These are phyloP conservation scores for Cutaneotrichosporon dermatis DNA, from an alignment of 1,284 basidiomycete genomes.

Conservation along the genomic window DNA sequence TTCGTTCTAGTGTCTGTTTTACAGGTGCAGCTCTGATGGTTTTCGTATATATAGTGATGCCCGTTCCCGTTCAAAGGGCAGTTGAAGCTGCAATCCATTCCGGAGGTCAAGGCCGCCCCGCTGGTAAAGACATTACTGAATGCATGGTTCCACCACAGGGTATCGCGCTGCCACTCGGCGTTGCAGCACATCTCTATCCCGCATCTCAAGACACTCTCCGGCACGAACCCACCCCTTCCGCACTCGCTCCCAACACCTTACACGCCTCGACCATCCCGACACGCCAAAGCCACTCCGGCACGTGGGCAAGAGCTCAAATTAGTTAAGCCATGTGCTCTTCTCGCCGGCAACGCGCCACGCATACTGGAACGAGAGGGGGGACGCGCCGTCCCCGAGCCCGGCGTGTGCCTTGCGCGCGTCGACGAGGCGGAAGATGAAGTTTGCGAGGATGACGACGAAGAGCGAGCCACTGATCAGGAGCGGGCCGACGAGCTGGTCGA, in stretches of 20 bases:
- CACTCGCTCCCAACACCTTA: too few species aligned
- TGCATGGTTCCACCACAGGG: too few species aligned
- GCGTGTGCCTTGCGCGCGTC: constrained; percentile 29
- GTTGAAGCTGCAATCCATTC: too few species aligned
- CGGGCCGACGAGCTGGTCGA: constrained; percentile 77
- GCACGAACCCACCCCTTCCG: too few species aligned
- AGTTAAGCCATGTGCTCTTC: constrained; percentile 23
- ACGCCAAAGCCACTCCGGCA: too few species aligned
- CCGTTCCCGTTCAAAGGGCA: too few species aligned
- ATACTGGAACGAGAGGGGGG: constrained; percentile 32
- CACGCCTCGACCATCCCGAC: neutral
- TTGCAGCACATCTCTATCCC: too few species aligned
- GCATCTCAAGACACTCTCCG: too few species aligned
- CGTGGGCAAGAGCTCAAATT: neutral
- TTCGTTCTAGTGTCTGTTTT: neutral
- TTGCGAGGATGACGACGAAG: constrained; percentile 77
- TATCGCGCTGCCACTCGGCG: too few species aligned
- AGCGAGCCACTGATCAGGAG: constrained; percentile 71
- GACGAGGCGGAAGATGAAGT: constrained; percentile 68
- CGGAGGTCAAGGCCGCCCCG: too few species aligned
- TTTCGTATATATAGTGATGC: too few species aligned
- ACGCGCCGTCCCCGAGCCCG: constrained; percentile 25
- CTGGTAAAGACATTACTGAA: too few species aligned
- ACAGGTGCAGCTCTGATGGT: neutral
- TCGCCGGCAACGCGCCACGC: constrained; percentile 33